Evolutionary conservation across 768 basidiomycete genomes (phyloP).

Genomic region (Suillus spraguei): DNA sequence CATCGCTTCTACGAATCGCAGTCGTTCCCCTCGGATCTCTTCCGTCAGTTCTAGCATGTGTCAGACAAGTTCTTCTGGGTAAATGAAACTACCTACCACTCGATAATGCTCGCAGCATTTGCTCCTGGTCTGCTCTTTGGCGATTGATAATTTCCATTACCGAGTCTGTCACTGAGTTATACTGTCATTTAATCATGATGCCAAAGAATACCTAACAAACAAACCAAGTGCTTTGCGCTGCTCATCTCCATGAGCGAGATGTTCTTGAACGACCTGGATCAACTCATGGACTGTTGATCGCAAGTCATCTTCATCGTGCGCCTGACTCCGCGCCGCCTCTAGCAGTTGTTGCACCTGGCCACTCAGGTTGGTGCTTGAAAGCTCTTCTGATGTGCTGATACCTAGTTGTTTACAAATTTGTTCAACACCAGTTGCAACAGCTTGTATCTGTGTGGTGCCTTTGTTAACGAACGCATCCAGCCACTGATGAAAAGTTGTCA

Average conservation of each 20-base stretch:
- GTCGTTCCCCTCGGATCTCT: constrained; percentile 84
- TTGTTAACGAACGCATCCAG: constrained; percentile 81
- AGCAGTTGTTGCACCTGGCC: constrained; percentile 37
- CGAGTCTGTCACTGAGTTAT: constrained; percentile 52
- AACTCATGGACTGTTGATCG: constrained; percentile 39
- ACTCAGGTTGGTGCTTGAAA: constrained; percentile 14
- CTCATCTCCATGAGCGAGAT: constrained; percentile 41
- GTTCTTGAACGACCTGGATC: constrained; percentile 42
- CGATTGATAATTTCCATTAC: constrained; percentile 64
- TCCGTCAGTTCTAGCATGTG: constrained; percentile 63
- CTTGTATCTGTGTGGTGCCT: constrained; percentile 72
- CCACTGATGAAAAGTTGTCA: constrained; percentile 51
- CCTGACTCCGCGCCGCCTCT: constrained; percentile 33
- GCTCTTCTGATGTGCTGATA: constrained; percentile 26
- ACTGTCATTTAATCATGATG: constrained; percentile 12
- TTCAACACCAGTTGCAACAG: constrained; percentile 60
- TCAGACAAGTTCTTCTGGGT: neutral
- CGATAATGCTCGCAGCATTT: constrained; percentile 64
- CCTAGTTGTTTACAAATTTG: constrained; percentile 60
- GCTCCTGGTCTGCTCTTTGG: constrained; percentile 75
- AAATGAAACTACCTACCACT: constrained; percentile 46
- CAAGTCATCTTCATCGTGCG: constrained; percentile 32
- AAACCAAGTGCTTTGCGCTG: constrained; percentile 42
- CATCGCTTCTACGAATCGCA: constrained; percentile 94
- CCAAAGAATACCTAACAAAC: constrained; percentile 17